These are phyloP conservation scores for Kitagawia praeruptora DNA, from an alignment of 129 eudicot species.

Conservation along the genomic window DNA sequence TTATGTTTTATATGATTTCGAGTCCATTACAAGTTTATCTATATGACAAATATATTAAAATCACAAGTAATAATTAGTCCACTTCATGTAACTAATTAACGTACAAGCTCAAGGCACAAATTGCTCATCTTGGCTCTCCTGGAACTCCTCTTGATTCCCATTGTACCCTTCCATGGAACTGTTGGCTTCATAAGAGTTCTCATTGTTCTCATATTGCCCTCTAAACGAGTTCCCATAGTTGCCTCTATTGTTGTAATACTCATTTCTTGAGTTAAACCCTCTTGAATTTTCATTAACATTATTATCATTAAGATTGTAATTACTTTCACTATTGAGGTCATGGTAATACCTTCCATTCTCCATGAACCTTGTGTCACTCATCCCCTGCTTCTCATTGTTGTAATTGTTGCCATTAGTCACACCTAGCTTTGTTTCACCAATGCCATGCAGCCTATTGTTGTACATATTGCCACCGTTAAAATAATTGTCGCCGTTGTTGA, in stretches of 20 bases:
- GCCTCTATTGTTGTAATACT: constrained; percentile 27
- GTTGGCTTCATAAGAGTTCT: not conserved
- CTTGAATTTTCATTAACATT: constrained; percentile 18
- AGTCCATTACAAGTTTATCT: not conserved
- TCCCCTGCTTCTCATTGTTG: constrained; percentile 41
- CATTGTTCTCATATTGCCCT: constrained; percentile 1
- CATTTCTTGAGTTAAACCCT: constrained; percentile 26
- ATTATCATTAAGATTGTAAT: constrained; percentile 7
- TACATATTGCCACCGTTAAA: constrained; percentile 6
- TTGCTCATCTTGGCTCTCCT: constrained; percentile 9
- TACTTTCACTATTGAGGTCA: constrained; percentile 26
- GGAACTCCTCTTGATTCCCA: constrained; percentile 5
- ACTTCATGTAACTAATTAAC: not conserved
- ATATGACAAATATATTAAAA: not conserved
- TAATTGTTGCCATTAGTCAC: constrained; percentile 12
- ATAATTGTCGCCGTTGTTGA: not conserved
- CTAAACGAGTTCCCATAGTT: constrained; percentile 27
- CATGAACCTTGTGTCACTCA: constrained; percentile 64
- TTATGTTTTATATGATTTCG: not conserved
- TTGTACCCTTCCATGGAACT: constrained; percentile 9
- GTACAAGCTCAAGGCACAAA: not conserved
- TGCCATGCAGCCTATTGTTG: constrained; percentile 5
- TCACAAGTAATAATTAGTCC: not conserved
- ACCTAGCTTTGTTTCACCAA: not conserved
- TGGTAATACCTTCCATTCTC: constrained; percentile 49